Base-by-base conservation (phyloP, 2,329 filamentous ascomycete species). In the Biscogniauxia marginata region DNA sequence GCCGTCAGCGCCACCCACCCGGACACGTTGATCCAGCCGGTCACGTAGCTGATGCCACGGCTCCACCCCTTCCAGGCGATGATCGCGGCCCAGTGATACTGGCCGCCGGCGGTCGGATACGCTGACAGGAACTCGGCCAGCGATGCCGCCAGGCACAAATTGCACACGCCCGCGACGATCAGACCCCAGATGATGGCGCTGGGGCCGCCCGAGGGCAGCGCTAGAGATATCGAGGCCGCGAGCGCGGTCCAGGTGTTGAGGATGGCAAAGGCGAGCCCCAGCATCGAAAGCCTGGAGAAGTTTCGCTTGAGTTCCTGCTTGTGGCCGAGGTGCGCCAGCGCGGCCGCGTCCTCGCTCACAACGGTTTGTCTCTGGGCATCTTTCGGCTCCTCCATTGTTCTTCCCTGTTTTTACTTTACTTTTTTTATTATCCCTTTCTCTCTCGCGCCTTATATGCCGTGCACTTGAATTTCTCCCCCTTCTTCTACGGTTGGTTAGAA, bases 101-200 rank as follows among this genome's bases (percentile, higher is more conserved):
- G 82, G 13, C 83, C 85, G 61, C 81, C 82, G 3, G 82, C 82
- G 1, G 77, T 80, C 1, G 78, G 78, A 56, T 85, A 89, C 0
- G 85, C 84, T 0, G 84, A 87, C 8, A 89, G 75, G 66, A 89
- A 91, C 69, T 91, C 88, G 49, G 87, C 87, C 23, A 91, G 77
- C 3, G 85, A 88, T 7, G 84, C 81, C 5, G 88, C 85, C 39
- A 90, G 79, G 63, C 84, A 88, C 8, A 90, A 67, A 64, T 90
- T 91, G 74, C 87, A 90, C 48, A 90, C 64, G 50, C 86, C 84
- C 18, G 84, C 83, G 8, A 82, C 79, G 3, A 83, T 67, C 23
- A 88, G 72, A 3, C 89, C 89, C 89, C 89, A 93, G 56, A 93
- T 81, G 44, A 92, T 86, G 56, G 86, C 82, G 7, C 82, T 84